Conservation (phyloP, 371 early-diverging fungal genomes). For the Mucor saturninus region DNA sequence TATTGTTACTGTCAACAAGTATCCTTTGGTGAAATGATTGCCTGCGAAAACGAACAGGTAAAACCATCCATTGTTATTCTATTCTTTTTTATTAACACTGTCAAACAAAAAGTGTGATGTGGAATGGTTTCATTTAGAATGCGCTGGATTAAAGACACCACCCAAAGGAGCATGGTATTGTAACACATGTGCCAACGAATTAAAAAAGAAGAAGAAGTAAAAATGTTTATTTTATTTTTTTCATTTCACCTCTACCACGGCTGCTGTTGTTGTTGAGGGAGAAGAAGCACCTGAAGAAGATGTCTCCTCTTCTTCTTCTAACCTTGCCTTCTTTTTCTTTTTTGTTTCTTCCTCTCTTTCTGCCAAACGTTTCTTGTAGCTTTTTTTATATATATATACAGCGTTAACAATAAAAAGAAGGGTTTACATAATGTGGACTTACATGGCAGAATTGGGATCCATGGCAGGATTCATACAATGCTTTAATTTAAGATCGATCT, state of each 20-base stretch:
- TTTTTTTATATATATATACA: slow-evolving; percentile 11
- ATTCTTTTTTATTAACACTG: background rate
- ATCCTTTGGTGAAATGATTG: slow-evolving; percentile 97
- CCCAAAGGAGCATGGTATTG: slow-evolving; percentile 96
- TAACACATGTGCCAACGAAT: slow-evolving; percentile 64
- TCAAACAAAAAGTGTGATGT: slow-evolving; percentile 68
- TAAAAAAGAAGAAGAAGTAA: slow-evolving; percentile 58
- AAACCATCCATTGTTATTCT: slow-evolving; percentile 17
- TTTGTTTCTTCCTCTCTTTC: slow-evolving; percentile 47
- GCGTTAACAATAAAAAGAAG: background rate
- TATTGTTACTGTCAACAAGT: slow-evolving; percentile 96
- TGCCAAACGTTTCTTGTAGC: slow-evolving; percentile 50
- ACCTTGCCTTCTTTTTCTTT: slow-evolving; percentile 24
- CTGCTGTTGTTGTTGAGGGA: background rate
- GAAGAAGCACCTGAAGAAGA: background rate
- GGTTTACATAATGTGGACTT: slow-evolving; percentile 25
- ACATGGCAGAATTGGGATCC: slow-evolving; percentile 72
- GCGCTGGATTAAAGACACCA: slow-evolving; percentile 82
- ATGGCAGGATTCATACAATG: slow-evolving; percentile 74
- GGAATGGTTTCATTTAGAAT: slow-evolving; percentile 96
- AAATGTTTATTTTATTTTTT: background rate
- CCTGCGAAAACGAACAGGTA: slow-evolving; percentile 92
- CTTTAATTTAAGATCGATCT: slow-evolving; percentile 66
- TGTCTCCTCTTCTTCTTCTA: background rate
- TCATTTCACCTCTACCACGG: no score